phyloP scores from a whole-genome alignment of 345 rosid genomes.

The Pistacia atlantica region DNA sequence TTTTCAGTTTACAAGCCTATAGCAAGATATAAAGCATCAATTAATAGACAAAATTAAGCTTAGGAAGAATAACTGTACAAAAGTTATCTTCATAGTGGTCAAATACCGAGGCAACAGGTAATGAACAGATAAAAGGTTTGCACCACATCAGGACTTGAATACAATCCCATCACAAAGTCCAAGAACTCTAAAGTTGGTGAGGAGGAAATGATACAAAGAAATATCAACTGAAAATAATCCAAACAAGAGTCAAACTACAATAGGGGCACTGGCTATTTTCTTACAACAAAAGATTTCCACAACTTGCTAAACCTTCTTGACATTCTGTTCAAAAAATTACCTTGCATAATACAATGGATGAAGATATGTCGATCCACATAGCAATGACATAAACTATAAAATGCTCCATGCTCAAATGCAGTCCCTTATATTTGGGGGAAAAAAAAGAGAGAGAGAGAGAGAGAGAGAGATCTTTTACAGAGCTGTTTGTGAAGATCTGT shows the following conservation, averaged over 20 bases:
- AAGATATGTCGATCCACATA: not conserved
- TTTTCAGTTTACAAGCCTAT: slow-evolving; percentile 86
- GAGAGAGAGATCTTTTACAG: slow-evolving; percentile 58
- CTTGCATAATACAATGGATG: not conserved
- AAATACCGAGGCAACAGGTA: not conserved
- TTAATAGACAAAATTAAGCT: not conserved
- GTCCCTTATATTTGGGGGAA: slow-evolving; percentile 2
- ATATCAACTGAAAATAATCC: not conserved
- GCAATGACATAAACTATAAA: not conserved
- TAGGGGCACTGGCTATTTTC: not conserved
- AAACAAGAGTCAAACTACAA: too few relatives aligned
- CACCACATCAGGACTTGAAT: not conserved
- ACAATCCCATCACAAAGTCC: not conserved
- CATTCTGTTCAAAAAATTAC: not conserved
- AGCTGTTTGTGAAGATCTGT: slow-evolving; percentile 84
- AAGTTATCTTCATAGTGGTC: not conserved
- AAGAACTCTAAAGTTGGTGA: not conserved
- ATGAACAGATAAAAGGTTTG: not conserved
- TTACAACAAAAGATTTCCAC: not conserved
- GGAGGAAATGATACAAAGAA: not conserved
- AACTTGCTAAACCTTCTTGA: not conserved
- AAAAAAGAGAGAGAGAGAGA: not conserved
- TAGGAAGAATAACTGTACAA: not conserved
- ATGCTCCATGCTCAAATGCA: slow-evolving; percentile 6
- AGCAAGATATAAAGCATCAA: slow-evolving; percentile 11